phyloP scores from a whole-genome alignment of 345 rosid species.

The Erodium maritimum region DNA sequence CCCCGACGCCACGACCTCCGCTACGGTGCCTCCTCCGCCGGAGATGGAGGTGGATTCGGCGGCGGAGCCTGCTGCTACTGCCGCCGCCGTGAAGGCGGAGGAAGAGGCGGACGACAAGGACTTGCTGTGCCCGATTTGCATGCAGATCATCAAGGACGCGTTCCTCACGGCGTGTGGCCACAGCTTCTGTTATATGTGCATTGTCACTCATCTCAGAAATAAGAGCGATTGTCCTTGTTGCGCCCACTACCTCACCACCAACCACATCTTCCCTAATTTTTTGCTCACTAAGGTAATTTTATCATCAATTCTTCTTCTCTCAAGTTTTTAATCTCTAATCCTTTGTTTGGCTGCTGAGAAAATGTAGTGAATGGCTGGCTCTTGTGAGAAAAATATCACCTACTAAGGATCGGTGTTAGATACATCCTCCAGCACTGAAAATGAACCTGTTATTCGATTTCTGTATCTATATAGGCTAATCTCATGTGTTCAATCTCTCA shows the following conservation, averaged over 20 bases:
- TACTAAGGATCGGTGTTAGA: too few species aligned
- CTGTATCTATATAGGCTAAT: too few species aligned
- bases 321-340: too few species aligned
- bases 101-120: slow-evolving; percentile 21
- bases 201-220: slow-evolving; percentile 34
- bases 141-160: slow-evolving; percentile 43
- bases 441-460: too few species aligned
- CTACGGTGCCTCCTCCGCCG: not conserved
- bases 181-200: slow-evolving; percentile 42
- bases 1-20: not conserved
- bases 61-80: slow-evolving; percentile 5
- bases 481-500: not conserved
- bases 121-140: slow-evolving; percentile 46
- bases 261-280: slow-evolving; percentile 39
- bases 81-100: slow-evolving; percentile 4
- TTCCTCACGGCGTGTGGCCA: slow-evolving; percentile 46
- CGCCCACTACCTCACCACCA: slow-evolving; percentile 24
- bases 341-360: not conserved
- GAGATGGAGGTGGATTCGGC: not conserved
- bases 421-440: too few species aligned
- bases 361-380: too few species aligned
- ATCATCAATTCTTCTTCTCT: too few species aligned
- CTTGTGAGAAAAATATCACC: not conserved
- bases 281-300: slow-evolving; percentile 37
- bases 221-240: slow-evolving; percentile 53